phyloP scores from a whole-genome alignment of 192 early-diverging fungal genomes.

The Kickxella alabastrina region DNA sequence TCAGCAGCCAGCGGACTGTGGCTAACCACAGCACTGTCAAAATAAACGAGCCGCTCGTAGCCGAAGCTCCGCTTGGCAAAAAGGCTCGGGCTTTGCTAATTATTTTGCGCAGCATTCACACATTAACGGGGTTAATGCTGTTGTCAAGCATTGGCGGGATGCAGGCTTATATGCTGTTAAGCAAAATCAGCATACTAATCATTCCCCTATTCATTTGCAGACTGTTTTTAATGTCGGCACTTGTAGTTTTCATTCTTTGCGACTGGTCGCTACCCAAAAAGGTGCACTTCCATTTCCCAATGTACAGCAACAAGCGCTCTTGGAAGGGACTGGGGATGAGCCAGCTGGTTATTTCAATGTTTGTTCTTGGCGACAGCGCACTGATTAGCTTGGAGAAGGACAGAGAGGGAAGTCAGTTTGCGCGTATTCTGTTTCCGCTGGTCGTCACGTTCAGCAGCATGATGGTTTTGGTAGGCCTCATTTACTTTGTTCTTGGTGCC shows the following conservation, averaged over 20 bases:
- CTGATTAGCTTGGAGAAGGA: slow-evolving; percentile 14
- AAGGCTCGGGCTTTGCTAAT: neutral
- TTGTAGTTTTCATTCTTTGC: slow-evolving; percentile 26
- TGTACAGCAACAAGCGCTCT: slow-evolving; percentile 27
- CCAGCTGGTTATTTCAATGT: slow-evolving; percentile 29
- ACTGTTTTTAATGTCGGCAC: slow-evolving; percentile 17
- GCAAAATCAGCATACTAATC: slow-evolving; percentile 11
- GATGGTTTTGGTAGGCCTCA: slow-evolving; percentile 15
- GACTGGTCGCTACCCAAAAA: slow-evolving; percentile 18
- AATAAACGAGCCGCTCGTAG: neutral
- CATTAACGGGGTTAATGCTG: slow-evolving; percentile 7
- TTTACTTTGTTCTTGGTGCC: slow-evolving; percentile 36
- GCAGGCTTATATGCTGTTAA: slow-evolving; percentile 34
- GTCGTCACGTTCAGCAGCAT: slow-evolving; percentile 21
- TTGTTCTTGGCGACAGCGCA: slow-evolving; percentile 32
- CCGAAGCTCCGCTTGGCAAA: slow-evolving; percentile 3
- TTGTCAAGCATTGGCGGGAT: slow-evolving; percentile 23
- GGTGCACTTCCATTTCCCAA: slow-evolving; percentile 29
- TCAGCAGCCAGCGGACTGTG: neutral
- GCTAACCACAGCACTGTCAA: neutral
- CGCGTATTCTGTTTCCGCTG: slow-evolving; percentile 22
- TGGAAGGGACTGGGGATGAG: slow-evolving; percentile 37
- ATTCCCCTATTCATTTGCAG: slow-evolving; percentile 39
- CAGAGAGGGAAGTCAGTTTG: slow-evolving; percentile 5
- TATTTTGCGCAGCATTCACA: slow-evolving; percentile 16